Conservation (phyloP, 1,139 yeast genomes). For the Scheffersomyces titani region DNA sequence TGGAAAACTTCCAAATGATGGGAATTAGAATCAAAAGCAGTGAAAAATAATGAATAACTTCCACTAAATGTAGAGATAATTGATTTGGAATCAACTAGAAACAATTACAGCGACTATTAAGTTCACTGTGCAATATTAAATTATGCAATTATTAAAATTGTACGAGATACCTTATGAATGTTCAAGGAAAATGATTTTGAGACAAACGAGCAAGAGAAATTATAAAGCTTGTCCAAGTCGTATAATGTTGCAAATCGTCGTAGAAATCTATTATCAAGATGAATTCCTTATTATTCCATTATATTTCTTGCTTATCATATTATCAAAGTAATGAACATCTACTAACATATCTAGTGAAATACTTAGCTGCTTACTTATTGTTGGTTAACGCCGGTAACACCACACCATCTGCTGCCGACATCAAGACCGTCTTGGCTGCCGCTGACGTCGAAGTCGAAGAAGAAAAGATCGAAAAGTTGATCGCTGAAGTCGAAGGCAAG, state of each 20-base stretch:
- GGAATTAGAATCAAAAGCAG: neutral
- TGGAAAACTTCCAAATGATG: neutral
- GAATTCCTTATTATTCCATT: no score
- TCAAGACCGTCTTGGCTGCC: constrained; percentile 84
- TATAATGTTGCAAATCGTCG: no score
- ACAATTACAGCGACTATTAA: neutral
- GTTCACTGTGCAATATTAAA: neutral
- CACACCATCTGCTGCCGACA: constrained; percentile 89
- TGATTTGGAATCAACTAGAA: no score
- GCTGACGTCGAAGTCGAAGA: constrained; percentile 97
- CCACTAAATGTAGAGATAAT: neutral
- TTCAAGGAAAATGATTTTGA: no score
- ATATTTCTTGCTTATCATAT: neutral
- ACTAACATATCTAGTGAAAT: constrained; percentile 46
- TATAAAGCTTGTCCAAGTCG: no score
- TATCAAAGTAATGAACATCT: neutral
- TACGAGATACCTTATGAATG: neutral
- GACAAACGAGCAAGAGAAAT: no score
- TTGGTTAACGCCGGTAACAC: constrained; percentile 68
- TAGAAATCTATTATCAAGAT: neutral
- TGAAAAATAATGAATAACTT: neutral
- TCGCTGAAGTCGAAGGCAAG: constrained; percentile 95
- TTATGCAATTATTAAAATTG: no score
- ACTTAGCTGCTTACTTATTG: constrained; percentile 70
- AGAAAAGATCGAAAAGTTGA: constrained; percentile 79